A percentile compares a stretch with the other conserved stretches of the same genome.
phyloP scores from a whole-genome alignment of 768 basidiomycete genomes.

The Mycena metata region DNA sequence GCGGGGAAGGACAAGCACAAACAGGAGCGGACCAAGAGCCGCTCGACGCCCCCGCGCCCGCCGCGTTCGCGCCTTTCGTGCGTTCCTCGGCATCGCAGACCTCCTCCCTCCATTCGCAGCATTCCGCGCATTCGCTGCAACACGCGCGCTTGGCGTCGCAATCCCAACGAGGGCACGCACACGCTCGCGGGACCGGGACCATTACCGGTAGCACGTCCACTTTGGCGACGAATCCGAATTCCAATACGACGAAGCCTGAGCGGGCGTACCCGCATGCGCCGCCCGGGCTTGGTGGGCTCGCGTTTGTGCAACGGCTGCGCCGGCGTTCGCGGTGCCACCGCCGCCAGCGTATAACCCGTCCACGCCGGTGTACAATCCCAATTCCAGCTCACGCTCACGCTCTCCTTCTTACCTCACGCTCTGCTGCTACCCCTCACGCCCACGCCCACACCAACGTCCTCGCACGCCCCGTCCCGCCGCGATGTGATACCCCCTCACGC shows the following conservation, averaged over 20 bases:
- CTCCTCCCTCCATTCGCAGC: not conserved
- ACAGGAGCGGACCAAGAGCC: conserved; percentile 12
- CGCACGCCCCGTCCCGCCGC: conserved; percentile 8
- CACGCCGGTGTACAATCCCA: too few species aligned
- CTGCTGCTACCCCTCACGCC: not conserved
- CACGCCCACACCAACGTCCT: conserved; percentile 3
- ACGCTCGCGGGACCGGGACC: conserved; percentile 18
- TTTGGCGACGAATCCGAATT: too few species aligned
- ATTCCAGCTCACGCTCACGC: too few species aligned
- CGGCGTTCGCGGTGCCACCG: not conserved
- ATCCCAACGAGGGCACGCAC: not conserved
- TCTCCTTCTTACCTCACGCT: conserved; percentile 8
- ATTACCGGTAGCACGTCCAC: conserved; percentile 28
- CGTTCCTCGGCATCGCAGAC: conserved; percentile 6
- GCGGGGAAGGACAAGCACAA: too few species aligned
- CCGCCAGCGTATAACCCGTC: too few species aligned
- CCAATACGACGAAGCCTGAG: conserved; percentile 23
- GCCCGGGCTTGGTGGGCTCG: conserved; percentile 23
- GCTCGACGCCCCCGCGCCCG: conserved; percentile 34
- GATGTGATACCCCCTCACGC: conserved; percentile 19
- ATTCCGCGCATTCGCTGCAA: not conserved
- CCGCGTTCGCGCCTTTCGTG: conserved; percentile 29
- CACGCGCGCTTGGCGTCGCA: not conserved
- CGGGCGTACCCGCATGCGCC: conserved; percentile 25
- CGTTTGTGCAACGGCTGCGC: too few species aligned